Base-by-base conservation (phyloP, 495 filamentous ascomycete species). In the Talaromyces trachyspermus region DNA sequence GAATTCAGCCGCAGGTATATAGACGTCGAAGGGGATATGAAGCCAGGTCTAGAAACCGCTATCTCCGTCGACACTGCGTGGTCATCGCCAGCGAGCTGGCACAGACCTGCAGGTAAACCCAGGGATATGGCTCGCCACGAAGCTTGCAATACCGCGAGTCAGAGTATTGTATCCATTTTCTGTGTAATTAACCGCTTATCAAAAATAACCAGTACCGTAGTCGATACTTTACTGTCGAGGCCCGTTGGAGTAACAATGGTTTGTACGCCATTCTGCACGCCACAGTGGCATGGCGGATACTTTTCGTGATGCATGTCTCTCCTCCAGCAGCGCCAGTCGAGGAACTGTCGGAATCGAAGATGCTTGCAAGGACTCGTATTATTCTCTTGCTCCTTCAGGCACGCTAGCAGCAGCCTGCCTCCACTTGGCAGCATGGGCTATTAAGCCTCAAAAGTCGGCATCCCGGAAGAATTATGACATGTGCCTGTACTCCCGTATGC, bases 111-210 rank as follows among this genome's bases (percentile, higher is more conserved):
- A 42, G 39, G 10, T 26, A 26, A 25, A 44, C 1, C 17, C 42
- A 29, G n/a, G 42, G 42, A 44, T 44, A 44, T 18, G 7, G 25
- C 17, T 32, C 14, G 25, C 17, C 17, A 27, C 18, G 14, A 23
- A 32, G 42, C 42, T 44, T 29, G 42, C 24, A 12, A 44, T 8
- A 33, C 11, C 10, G 18, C 42, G 27, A 20, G 12, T 30, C 27
- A 7, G 12, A 6, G 27, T 7, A 12, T 30, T 30, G 24, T 32
- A 22, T 29, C 42, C 26, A 22, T 19, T 44, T 5, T 23, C 27
- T 26, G 19, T 38, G 17, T 38, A 38, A 38, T 38, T 42, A 25
- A 42, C 7, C 6, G 11, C 39, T 42, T 42, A 42, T 42, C 39
- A 11, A 15, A 14, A 42, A 27, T 8, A 42, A 20, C n/a, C n/a